Base-by-base conservation (phyloP, 2,329 filamentous ascomycete species). In the Mycosphaerella sp. region DNA sequence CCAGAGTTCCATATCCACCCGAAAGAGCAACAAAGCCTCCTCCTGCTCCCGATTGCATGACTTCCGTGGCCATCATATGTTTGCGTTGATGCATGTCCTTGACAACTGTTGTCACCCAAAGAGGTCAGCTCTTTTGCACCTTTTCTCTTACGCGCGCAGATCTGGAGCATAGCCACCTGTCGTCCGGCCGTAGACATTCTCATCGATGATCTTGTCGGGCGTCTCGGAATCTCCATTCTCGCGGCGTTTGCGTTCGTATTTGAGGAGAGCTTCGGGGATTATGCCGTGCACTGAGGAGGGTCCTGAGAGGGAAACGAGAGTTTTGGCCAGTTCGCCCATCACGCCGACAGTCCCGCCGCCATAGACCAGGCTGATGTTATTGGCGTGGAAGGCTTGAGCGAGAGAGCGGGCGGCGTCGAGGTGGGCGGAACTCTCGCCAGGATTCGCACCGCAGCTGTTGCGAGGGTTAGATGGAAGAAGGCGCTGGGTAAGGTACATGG, bases 51-150 rank as follows among this genome's bases (percentile, higher is more conserved):
- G 89, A 89, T 14, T 81, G 79, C 21, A 94, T 79, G 13, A 97
- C 89, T 68, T 91, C 86, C 62, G 82, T 77, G 8, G 90, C 91
- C 93, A 98, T 97, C 73, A 93, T 78, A 61, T 86, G 82, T 76
- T 98, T 98, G 58, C 93, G 82, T 36, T 88, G 89, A 73, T 98
- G 93, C 93, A 97, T 98, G 68, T 96, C 89, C 60, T 82, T 79
- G 28, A 97, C 93, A 8, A 96, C 82, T 0, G 89, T 96, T 12
- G 89, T 96, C 21, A 25, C 21, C 21, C 21, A 5, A 6, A 25
- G 7, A 25, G 21, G 21, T 25, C 21, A 25, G 21, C 21, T 25
- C 21, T 25, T n/a, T n/a, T 25, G 21, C 21, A 25, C 21, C 21
- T 25, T 25, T 25, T 25, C 21, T 25, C 21, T 25, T 4, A 6